Percentiles rank a stretch among this genome's conserved stretches.
phyloP scores from a whole-genome alignment of 139 green algal species.

The Pycnococcus provasolii region DNA sequence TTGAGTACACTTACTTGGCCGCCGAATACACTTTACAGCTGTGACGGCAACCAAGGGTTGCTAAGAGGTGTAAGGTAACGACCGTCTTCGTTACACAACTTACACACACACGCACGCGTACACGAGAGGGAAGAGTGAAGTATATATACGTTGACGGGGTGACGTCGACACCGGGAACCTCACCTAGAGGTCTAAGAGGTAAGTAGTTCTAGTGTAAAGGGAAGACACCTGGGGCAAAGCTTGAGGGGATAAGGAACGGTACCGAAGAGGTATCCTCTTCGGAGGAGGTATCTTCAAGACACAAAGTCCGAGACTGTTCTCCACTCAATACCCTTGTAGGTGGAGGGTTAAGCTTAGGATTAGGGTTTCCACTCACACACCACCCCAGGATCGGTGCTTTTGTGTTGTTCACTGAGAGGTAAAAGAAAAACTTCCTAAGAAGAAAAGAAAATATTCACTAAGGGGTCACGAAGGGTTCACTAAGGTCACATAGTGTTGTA shows the following conservation, averaged over 20 bases:
- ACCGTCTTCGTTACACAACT: not conserved
- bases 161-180: not conserved
- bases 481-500: too few species aligned
- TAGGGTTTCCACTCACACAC: conserved; percentile 12
- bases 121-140: not conserved
- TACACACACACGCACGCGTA: not conserved
- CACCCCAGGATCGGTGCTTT: too few species aligned
- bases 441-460: too few species aligned
- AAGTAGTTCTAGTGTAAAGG: conserved; percentile 10
- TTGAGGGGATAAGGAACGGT: too few species aligned
- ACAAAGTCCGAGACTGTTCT: conserved; percentile 24
- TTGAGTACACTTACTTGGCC: too few species aligned
- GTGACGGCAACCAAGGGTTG: not conserved
- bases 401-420: too few species aligned
- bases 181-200: conserved; percentile 32
- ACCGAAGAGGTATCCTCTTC: too few species aligned
- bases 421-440: too few species aligned
- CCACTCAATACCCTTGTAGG: conserved; percentile 25
- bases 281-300: conserved; percentile 12
- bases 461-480: too few species aligned
- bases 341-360: conserved; percentile 14
- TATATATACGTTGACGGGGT: not conserved
- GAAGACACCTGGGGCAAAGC: too few species aligned
- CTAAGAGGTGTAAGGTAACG: not conserved
- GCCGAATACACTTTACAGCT: too few species aligned